Percentiles rank a stretch among this genome's conserved stretches.
Conservation (phyloP, 1,284 basidiomycete genomes). For the Wolfiporia cocos region DNA sequence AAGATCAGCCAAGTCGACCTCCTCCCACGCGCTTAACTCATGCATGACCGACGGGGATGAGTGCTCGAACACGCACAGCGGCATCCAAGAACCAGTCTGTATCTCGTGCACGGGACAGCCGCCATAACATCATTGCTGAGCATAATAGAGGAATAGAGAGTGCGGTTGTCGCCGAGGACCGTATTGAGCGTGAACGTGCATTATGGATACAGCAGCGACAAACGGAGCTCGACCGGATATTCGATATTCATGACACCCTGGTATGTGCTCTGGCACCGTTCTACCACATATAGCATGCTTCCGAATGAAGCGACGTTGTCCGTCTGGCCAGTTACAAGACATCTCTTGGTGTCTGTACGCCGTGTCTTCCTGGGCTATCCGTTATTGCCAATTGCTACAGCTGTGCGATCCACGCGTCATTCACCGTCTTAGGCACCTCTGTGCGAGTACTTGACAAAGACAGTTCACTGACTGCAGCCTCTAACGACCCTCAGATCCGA, state of each 20-base stretch:
- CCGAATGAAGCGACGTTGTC: too few relatives aligned
- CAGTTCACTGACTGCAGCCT: too few relatives aligned
- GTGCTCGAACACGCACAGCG: conserved; percentile 11
- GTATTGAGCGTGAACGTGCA: conserved; percentile 28
- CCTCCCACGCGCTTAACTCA: conserved; percentile 14
- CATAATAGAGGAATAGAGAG: background rate
- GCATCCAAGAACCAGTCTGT: background rate
- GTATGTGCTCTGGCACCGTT: conserved; percentile 36
- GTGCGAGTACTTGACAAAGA: background rate
- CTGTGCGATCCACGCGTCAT: too few relatives aligned
- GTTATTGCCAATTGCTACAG: too few relatives aligned
- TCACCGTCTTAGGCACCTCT: background rate
- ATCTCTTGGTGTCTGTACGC: too few relatives aligned
- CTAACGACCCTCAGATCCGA: conserved; percentile 45
- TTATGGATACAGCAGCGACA: conserved; percentile 53
- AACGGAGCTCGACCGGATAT: conserved; percentile 47
- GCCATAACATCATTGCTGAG: too few relatives aligned
- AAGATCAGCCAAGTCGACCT: conserved; percentile 38
- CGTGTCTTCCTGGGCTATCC: too few relatives aligned
- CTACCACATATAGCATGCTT: background rate
- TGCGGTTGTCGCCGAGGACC: conserved; percentile 7
- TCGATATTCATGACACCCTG: conserved; percentile 69
- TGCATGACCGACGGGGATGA: conserved; percentile 14
- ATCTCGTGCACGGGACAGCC: too few relatives aligned
- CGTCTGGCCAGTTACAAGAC: too few relatives aligned